These are phyloP conservation scores for Cucurbitaria berberidis DNA, from an alignment of 2,329 filamentous ascomycete species.

Conservation along the genomic window DNA sequence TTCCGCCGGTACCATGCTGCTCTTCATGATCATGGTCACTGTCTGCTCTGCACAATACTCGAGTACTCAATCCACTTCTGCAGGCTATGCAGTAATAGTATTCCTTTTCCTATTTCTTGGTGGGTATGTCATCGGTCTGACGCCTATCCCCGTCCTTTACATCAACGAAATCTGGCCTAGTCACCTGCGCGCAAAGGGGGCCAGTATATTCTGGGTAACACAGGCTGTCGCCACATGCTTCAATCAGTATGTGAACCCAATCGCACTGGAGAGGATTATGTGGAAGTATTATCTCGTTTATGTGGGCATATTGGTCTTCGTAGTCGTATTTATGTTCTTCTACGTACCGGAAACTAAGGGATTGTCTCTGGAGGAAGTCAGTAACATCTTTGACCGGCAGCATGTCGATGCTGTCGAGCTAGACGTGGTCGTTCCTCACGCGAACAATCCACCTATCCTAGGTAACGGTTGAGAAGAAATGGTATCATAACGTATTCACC, in stretches of 20 bases:
- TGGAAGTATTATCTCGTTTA: slow-evolving; percentile 36
- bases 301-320: slow-evolving; percentile 20
- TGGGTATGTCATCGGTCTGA: slow-evolving; percentile 44
- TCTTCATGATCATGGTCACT: slow-evolving; percentile 53
- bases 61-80: neutral
- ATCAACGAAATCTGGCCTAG: slow-evolving; percentile 46
- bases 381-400: slow-evolving; percentile 16
- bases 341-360: slow-evolving; percentile 27
- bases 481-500: too few relatives aligned
- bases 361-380: slow-evolving; percentile 20
- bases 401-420: slow-evolving; percentile 1
- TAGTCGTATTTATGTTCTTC: slow-evolving; percentile 15
- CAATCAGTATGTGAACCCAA: slow-evolving; percentile 28
- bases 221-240: slow-evolving; percentile 24
- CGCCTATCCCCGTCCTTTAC: slow-evolving; percentile 42
- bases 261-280: slow-evolving; percentile 26
- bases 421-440: neutral
- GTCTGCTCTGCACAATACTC: slow-evolving; percentile 44
- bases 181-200: slow-evolving; percentile 27
- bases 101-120: slow-evolving; percentile 28
- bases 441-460: neutral
- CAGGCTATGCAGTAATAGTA: slow-evolving; percentile 23
- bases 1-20: slow-evolving; percentile 53
- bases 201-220: slow-evolving; percentile 24
- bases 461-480: neutral